Evolutionary conservation across 208 protist species (phyloP), one percentile per base, ranked within the genome.

Genomic region (Acanthamoeba sp.): DNA sequence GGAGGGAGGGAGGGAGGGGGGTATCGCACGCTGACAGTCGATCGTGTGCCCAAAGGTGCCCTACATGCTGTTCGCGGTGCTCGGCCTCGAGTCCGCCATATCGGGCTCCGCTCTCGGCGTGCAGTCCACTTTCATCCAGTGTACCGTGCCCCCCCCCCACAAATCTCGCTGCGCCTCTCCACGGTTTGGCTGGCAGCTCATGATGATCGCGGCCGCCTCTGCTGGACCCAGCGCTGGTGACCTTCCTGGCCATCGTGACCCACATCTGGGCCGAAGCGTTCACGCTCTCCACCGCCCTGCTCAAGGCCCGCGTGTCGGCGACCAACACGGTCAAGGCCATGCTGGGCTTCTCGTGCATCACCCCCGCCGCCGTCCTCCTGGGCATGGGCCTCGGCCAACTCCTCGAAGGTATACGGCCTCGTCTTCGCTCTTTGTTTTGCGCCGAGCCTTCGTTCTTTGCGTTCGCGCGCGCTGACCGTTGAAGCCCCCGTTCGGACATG

Each of bases 171-270:
- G 14, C 62, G 7, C 29, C 6, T 71, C 29, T 71, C 27, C n/a
- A n/a, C n/a, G n/a, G n/a, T n/a, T n/a, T n/a, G n/a, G n/a, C n/a
- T n/a, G n/a, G n/a, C n/a, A n/a, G n/a, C n/a, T n/a, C n/a, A n/a
- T n/a, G n/a, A n/a, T n/a, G n/a, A n/a, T n/a, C n/a, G n/a, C n/a
- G n/a, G n/a, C n/a, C n/a, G n/a, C n/a, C n/a, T n/a, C n/a, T n/a
- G n/a, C n/a, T n/a, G n/a, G n/a, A n/a, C n/a, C n/a, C 62, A 71
- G 62, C 62, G 62, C 27, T 71, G 62, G 62, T 71, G 62, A 71
- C 62, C 20, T 71, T 71, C 62, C 20, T 71, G 27, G 62, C 62
- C 62, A 71, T 71, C 29, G 62, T 71, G 14, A 71, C 62, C 6
- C 62, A 71, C 62, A 71, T 71, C 62, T 71, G 62, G 62, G 62